Percentiles rank a stretch among this genome's conserved stretches.
phyloP scores from a whole-genome alignment of 352 stramenopile genomes.

The Peronospora belbahrii region DNA sequence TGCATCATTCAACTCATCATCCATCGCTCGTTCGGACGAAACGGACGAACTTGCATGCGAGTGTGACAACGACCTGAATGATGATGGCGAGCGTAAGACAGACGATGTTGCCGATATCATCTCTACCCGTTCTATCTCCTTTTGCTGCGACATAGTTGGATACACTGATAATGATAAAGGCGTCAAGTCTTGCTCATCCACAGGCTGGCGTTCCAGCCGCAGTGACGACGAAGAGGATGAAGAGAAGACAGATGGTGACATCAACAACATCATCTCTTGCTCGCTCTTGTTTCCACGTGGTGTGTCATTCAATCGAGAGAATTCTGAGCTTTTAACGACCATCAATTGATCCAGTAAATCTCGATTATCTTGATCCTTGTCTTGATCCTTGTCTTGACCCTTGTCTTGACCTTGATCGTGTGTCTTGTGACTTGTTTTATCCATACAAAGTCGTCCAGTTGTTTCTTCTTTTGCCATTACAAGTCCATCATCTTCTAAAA shows the following conservation, averaged over 20 bases:
- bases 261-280: not conserved
- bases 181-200: not conserved
- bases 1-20: slow-evolving; percentile 55
- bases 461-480: slow-evolving; percentile 10
- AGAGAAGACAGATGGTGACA: slow-evolving; percentile 1
- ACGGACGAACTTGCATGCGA: slow-evolving; percentile 6
- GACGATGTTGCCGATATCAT: slow-evolving; percentile 26
- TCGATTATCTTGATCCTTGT: not conserved
- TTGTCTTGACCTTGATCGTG: too few relatives aligned
- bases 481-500: slow-evolving; percentile 55
- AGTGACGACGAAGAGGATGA: slow-evolving; percentile 1
- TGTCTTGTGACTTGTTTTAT: slow-evolving; percentile 20
- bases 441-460: slow-evolving; percentile 14
- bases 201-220: slow-evolving; percentile 3
- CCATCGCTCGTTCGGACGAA: slow-evolving; percentile 19
- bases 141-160: slow-evolving; percentile 13
- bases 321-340: slow-evolving; percentile 34
- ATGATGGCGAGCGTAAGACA: slow-evolving; percentile 12
- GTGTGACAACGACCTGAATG: not conserved
- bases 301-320: slow-evolving; percentile 18
- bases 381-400: too few relatives aligned
- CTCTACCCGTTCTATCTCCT: not conserved
- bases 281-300: not conserved
- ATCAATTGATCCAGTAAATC: slow-evolving; percentile 50
- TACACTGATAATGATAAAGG: slow-evolving; percentile 6